Percentiles rank a stretch among this genome's conserved stretches.
These are phyloP conservation scores for Thielaviopsis euricoi DNA, from an alignment of 2,329 filamentous ascomycete genomes.

Conservation along the genomic window DNA sequence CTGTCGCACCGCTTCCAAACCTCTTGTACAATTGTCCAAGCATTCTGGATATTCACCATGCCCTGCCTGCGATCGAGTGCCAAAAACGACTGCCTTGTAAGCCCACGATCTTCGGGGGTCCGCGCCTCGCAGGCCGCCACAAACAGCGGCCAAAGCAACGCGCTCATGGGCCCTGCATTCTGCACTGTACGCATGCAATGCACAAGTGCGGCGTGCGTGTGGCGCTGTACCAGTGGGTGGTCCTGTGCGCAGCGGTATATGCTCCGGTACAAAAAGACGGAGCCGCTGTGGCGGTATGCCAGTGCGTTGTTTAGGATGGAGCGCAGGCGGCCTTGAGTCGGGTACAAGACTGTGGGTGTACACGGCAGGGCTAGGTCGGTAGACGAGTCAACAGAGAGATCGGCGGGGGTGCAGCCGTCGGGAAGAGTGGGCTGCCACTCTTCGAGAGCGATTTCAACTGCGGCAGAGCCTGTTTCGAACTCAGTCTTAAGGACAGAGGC, in stretches of 20 bases:
- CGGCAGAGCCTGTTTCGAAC: constrained; percentile 33
- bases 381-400: constrained; percentile 5
- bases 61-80: constrained; percentile 41
- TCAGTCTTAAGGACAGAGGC: constrained; percentile 31
- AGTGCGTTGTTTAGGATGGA: constrained; percentile 43
- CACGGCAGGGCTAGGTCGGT: not conserved
- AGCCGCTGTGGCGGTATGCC: constrained; percentile 40
- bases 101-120: constrained; percentile 29
- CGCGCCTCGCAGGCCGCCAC: constrained; percentile 44
- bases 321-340: constrained; percentile 28
- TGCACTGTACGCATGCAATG: constrained; percentile 39
- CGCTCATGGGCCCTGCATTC: constrained; percentile 43
- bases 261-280: constrained; percentile 40
- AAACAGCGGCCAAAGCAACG: constrained; percentile 51
- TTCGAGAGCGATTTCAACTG: constrained; percentile 37
- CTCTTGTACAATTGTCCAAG: constrained; percentile 43
- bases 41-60: constrained; percentile 47
- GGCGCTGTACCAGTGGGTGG: constrained; percentile 35
- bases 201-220: constrained; percentile 31
- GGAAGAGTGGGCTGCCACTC: constrained; percentile 39
- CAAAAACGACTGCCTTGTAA: constrained; percentile 34
- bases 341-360: constrained; percentile 6
- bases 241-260: constrained; percentile 31
- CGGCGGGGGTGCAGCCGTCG: constrained; percentile 19
- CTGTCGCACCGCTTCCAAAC: constrained; percentile 40